Evolutionary conservation across 441 rosid genomes (phyloP).

Genomic region (Adansonia grandidieri): DNA sequence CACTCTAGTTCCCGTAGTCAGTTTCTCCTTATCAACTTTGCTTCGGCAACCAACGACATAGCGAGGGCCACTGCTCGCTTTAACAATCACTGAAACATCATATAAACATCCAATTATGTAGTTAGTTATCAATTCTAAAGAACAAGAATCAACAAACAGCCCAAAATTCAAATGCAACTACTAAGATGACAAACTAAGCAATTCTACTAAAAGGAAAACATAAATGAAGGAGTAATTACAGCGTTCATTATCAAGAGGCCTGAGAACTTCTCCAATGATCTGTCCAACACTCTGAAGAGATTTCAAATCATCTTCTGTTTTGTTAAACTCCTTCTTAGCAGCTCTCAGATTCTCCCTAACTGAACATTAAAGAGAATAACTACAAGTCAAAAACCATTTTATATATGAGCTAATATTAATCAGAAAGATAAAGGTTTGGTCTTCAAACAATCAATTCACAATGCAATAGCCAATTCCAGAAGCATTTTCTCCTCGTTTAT

Average conservation of each 20-base stretch:
- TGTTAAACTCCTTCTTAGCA: slow-evolving; percentile 87
- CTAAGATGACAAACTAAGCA: background rate
- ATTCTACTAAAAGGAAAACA: background rate
- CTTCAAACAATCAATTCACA: slow-evolving; percentile 13
- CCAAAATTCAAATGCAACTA: background rate
- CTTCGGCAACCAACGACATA: slow-evolving; percentile 87
- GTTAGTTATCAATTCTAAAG: background rate
- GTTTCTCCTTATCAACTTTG: slow-evolving; percentile 77
- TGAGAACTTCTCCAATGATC: slow-evolving; percentile 95
- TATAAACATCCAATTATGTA: background rate
- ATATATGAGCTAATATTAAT: background rate
- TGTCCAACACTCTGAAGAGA: slow-evolving; percentile 99
- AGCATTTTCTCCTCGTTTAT: background rate
- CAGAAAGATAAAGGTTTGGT: background rate
- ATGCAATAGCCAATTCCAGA: background rate
- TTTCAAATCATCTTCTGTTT: slow-evolving; percentile 96
- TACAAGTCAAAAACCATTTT: background rate
- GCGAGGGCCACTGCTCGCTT: slow-evolving; percentile 71
- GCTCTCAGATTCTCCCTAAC: slow-evolving; percentile 80
- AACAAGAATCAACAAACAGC: background rate
- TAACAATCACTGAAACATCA: slow-evolving; percentile 60
- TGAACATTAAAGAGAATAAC: slow-evolving; percentile 38
- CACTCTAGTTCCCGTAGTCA: slow-evolving; percentile 80
- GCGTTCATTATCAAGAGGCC: slow-evolving; percentile 93
- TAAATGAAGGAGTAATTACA: slow-evolving; percentile 42